Conservation (phyloP, 768 basidiomycete genomes). For the Termitomyces sp. region DNA sequence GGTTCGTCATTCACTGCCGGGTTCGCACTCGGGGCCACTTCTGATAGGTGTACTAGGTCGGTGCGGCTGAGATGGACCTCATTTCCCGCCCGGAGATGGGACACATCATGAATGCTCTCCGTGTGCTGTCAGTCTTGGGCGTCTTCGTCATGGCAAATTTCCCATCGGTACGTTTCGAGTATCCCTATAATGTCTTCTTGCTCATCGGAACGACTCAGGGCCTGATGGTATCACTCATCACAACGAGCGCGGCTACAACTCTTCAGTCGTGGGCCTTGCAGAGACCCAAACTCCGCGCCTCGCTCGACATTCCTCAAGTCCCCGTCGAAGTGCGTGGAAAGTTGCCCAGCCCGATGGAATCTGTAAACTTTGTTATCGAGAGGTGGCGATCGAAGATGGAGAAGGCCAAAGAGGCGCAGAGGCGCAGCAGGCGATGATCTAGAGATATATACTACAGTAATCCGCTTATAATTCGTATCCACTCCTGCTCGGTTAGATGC, state of each 20-base stretch:
- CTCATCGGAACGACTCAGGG: constrained; percentile 22
- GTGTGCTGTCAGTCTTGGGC: constrained; percentile 46
- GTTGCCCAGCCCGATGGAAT: constrained; percentile 25
- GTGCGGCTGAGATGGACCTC: constrained; percentile 53
- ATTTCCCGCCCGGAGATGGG: constrained; percentile 45
- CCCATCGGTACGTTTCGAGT: constrained; percentile 54
- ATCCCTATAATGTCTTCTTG: background rate
- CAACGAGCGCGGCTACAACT: constrained; percentile 37
- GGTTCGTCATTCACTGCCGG: constrained; percentile 34
- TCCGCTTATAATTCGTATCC: constrained; percentile 2
- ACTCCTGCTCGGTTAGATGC: background rate
- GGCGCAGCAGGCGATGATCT: constrained; percentile 7
- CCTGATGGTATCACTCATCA: constrained; percentile 36
- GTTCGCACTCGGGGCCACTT: background rate
- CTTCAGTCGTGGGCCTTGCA: constrained; percentile 47
- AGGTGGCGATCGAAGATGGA: constrained; percentile 18
- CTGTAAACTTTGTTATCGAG: constrained; percentile 16
- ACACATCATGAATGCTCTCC: constrained; percentile 66
- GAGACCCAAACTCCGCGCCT: constrained; percentile 31
- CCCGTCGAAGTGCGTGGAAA: constrained; percentile 21
- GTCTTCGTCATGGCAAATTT: constrained; percentile 46
- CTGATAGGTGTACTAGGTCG: constrained; percentile 21
- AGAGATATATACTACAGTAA: constrained; percentile 5
- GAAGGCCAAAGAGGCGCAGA: constrained; percentile 18
- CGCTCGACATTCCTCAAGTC: constrained; percentile 32